These are phyloP conservation scores for Debaryomyces psychrophilus DNA, from an alignment of 1,139 yeast species.

Conservation along the genomic window DNA sequence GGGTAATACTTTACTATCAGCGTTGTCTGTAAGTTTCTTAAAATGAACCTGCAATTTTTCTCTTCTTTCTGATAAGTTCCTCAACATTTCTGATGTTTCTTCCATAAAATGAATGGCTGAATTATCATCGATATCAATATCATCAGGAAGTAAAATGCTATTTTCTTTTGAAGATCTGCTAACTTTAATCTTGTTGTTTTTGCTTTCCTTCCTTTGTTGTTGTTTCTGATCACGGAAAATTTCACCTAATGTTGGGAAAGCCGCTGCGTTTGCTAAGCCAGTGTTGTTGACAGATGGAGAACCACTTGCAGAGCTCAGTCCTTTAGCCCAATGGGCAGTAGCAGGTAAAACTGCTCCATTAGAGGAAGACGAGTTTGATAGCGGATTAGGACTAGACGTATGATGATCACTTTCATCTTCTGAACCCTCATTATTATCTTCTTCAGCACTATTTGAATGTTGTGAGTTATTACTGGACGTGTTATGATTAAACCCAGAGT, in stretches of 20 bases:
- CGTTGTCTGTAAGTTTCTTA: conserved; percentile 23
- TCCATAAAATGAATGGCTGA: conserved; percentile 41
- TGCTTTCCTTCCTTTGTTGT: conserved; percentile 33
- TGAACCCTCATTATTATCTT: conserved; percentile 28
- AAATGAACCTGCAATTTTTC: conserved; percentile 41
- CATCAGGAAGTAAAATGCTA: conserved; percentile 35
- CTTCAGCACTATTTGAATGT: conserved; percentile 12
- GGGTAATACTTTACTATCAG: conserved; percentile 32
- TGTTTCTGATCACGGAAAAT: conserved; percentile 50
- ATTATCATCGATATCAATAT: conserved; percentile 45
- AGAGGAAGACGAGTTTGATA: conserved; percentile 12
- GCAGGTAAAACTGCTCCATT: conserved; percentile 52
- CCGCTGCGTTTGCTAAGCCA: conserved; percentile 54
- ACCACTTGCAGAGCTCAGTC: conserved; percentile 29
- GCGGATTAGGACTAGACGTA: conserved; percentile 5
- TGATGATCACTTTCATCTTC: conserved; percentile 22
- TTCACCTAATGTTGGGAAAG: conserved; percentile 77
- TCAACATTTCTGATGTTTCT: conserved; percentile 39
- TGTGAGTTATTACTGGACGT: conserved; percentile 12
- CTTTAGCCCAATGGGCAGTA: conserved; percentile 61
- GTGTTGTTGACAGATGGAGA: conserved; percentile 43
- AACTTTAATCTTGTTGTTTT: conserved; percentile 28
- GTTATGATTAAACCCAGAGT: conserved; percentile 7
- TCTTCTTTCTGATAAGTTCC: conserved; percentile 33
- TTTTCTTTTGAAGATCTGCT: conserved; percentile 30